Conservation (phyloP, 768 basidiomycete genomes). For the Steccherinum ochraceum region DNA sequence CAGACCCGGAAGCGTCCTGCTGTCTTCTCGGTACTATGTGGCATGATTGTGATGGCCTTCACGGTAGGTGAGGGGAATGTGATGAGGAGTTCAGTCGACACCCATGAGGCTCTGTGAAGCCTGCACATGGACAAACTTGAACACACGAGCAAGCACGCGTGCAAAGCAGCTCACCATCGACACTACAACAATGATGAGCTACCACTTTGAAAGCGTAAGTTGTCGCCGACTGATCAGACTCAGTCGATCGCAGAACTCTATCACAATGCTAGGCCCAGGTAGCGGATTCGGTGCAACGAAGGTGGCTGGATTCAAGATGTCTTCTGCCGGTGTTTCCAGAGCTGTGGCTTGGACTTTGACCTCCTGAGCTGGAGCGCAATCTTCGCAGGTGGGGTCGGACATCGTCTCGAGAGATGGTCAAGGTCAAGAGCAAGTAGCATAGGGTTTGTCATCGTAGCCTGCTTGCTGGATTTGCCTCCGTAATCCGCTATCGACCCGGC, state of each 20-base stretch:
- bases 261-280: constrained; percentile 53
- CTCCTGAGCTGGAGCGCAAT: constrained; percentile 10
- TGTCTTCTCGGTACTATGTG: constrained; percentile 74
- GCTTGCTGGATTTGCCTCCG: no score
- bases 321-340: constrained; percentile 1
- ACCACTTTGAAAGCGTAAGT: no score
- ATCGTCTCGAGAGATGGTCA: constrained; percentile 10
- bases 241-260: constrained; percentile 93
- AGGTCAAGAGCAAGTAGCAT: background rate
- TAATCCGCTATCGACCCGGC: no score
- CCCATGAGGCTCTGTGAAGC: constrained; percentile 91
- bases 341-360: constrained; percentile 2
- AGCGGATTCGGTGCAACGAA: constrained; percentile 50
- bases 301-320: constrained; percentile 38
- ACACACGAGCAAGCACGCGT: background rate
- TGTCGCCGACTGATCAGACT: no score
- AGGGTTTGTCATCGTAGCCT: no score
- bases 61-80: constrained; percentile 83
- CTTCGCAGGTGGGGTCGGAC: constrained; percentile 21
- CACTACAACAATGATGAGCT: constrained; percentile 50
- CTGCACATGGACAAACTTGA: constrained; percentile 34
- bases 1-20: constrained; percentile 90
- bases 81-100: constrained; percentile 85
- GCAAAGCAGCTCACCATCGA: constrained; percentile 54
- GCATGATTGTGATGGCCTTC: constrained; percentile 61